Base-by-base conservation (phyloP, 1,284 basidiomycete species). In the Pseudozyma tsukubaensis region DNA sequence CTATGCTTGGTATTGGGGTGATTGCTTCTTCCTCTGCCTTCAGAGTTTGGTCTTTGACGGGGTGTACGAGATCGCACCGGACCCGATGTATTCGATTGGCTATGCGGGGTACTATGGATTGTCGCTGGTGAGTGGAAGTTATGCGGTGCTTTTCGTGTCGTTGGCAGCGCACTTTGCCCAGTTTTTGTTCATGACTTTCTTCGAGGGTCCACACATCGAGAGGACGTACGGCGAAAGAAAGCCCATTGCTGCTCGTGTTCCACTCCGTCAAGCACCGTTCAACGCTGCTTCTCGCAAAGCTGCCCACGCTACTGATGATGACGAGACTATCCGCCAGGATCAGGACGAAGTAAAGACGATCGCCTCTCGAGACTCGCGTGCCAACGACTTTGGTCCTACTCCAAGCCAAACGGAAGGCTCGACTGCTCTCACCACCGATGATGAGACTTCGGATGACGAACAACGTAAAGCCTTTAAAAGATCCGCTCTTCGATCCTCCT, bases 171-270 rank as follows among this genome's bases (percentile, higher is more conserved):
- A 99, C 84, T 92, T 94, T 0, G 91, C 92, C 13, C 96, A 99
- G 83, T 98, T 98, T 85, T 92, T 92, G 4, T 99, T 99, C 88
- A 88, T 99, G 59, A 88, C 94, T n/a, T 92, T 91, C 85, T 99
- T 99, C 79, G 96, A 98, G 86, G 97, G 96, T 82, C 96, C 96
- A 66, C 96, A 94, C 93, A 83, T 79, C 64, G 80, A 78, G 18
- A 64, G 81, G 14, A 76, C 74, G 19, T 83, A 83, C 50, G 81
- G 81, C 3, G 81, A 82, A 39, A 75, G 76, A 50, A 79, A 79
- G 44, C 77, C 77, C 11, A 55, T 73, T 14, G 67, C 75, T 13
- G 60, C 72, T 0, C 64, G 67, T 8, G 62, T 73, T 8, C 70
- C 76, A 16, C 52, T 66, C 11, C 59, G 61, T 11, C 62, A 54